Conservation (phyloP, 2,329 filamentous ascomycete species). For the Dothideomycetes sp. region DNA sequence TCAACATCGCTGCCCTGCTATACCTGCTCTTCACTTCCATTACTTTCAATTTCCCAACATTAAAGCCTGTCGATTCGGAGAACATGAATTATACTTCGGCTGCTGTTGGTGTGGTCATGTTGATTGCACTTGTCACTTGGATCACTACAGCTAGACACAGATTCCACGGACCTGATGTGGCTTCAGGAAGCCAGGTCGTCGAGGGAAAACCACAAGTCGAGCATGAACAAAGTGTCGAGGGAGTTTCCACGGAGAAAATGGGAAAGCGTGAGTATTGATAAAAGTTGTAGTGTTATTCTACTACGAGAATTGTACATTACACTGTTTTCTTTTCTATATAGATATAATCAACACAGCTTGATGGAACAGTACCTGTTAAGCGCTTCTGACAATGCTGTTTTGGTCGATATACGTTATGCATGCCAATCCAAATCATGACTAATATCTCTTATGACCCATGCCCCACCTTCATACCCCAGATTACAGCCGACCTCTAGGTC, state of each 20-base stretch:
- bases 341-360: too few species aligned
- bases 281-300: too few species aligned
- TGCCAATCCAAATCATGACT: too few species aligned
- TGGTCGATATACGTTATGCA: too few species aligned
- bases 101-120: slow-evolving; percentile 45
- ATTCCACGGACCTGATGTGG: slow-evolving; percentile 39
- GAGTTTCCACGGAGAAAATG: background rate
- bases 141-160: slow-evolving; percentile 40
- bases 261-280: background rate
- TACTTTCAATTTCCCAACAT: slow-evolving; percentile 48
- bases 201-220: slow-evolving; percentile 4
- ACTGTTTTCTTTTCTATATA: too few species aligned
- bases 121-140: slow-evolving; percentile 45
- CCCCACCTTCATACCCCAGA: too few species aligned
- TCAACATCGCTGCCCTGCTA: slow-evolving; percentile 43
- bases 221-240: background rate
- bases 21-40: slow-evolving; percentile 47
- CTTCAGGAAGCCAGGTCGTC: slow-evolving; percentile 15
- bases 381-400: too few species aligned
- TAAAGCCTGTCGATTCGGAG: slow-evolving; percentile 41
- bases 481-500: too few species aligned
- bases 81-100: slow-evolving; percentile 53
- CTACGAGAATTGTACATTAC: too few species aligned
- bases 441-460: too few species aligned
- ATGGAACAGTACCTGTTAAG: too few species aligned